These are phyloP conservation scores for Carex littledalei DNA, from an alignment of 176 grass and related monocot species.

Conservation along the genomic window DNA sequence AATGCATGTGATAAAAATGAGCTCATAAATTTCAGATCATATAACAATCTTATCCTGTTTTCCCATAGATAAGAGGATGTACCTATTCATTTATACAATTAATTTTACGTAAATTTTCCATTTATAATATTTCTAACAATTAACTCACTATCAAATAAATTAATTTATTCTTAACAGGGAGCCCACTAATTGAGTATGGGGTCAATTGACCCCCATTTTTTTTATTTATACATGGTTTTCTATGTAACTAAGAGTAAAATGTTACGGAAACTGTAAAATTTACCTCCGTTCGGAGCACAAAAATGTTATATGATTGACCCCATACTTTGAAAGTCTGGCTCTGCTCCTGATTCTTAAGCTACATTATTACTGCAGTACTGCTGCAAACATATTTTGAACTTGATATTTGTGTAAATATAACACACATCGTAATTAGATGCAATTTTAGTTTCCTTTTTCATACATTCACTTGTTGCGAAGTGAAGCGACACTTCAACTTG, in stretches of 20 bases:
- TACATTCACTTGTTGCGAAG: neutral
- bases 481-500: neutral
- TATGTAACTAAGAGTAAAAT: too few relatives aligned
- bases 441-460: neutral
- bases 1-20: neutral
- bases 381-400: neutral
- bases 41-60: neutral
- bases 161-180: neutral
- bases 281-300: too few relatives aligned
- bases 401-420: neutral
- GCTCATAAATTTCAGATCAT: neutral
- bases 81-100: neutral
- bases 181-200: too few relatives aligned
- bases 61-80: neutral
- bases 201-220: too few relatives aligned
- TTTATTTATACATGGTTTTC: too few relatives aligned
- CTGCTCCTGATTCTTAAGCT: neutral
- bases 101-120: neutral
- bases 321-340: too few relatives aligned
- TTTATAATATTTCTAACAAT: neutral
- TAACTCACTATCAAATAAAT: neutral
- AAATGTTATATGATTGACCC: too few relatives aligned
- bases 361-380: neutral
- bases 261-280: too few relatives aligned
- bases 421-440: neutral